These are phyloP conservation scores for Suillus alpinus DNA, from an alignment of 768 basidiomycete genomes.

Conservation along the genomic window DNA sequence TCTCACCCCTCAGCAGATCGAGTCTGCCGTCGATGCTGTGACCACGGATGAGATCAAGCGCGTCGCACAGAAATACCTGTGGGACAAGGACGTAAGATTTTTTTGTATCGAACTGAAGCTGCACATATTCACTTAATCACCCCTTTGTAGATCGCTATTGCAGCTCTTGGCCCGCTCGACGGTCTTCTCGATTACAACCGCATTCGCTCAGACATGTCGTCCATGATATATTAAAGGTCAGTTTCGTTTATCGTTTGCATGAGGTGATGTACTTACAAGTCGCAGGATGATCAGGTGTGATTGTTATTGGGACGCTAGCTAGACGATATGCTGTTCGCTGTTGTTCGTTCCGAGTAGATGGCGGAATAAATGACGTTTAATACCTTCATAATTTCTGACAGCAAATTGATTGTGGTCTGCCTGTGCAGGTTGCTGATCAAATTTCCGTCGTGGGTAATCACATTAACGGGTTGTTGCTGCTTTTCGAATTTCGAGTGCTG, in stretches of 20 bases:
- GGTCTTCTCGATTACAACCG: constrained; percentile 95
- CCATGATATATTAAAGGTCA: constrained; percentile 59
- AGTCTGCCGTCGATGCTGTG: constrained; percentile 88
- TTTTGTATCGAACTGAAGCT: constrained; percentile 3
- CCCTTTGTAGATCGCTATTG: constrained; percentile 66
- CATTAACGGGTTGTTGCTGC: background rate
- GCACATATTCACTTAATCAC: constrained; percentile 6
- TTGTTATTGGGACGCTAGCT: constrained; percentile 11
- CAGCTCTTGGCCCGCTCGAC: constrained; percentile 87
- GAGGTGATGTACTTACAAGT: background rate
- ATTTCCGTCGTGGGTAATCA: background rate
- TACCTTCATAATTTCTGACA: background rate
- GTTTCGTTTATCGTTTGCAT: background rate
- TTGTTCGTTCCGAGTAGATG: constrained; percentile 20
- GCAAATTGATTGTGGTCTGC: background rate
- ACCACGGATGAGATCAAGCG: constrained; percentile 86
- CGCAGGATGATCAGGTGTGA: background rate
- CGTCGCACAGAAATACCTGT: constrained; percentile 93
- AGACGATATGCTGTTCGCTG: constrained; percentile 16
- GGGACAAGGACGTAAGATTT: constrained; percentile 86
- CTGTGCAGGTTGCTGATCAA: background rate
- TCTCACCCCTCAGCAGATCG: constrained; percentile 90
- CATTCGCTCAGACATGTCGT: constrained; percentile 79
- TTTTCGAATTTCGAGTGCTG: too few species aligned
- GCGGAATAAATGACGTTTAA: constrained; percentile 19